Evolutionary conservation across 2,329 filamentous ascomycete genomes (phyloP), one percentile per base, ranked within the genome.

Genomic region (Curvularia spicifera): DNA sequence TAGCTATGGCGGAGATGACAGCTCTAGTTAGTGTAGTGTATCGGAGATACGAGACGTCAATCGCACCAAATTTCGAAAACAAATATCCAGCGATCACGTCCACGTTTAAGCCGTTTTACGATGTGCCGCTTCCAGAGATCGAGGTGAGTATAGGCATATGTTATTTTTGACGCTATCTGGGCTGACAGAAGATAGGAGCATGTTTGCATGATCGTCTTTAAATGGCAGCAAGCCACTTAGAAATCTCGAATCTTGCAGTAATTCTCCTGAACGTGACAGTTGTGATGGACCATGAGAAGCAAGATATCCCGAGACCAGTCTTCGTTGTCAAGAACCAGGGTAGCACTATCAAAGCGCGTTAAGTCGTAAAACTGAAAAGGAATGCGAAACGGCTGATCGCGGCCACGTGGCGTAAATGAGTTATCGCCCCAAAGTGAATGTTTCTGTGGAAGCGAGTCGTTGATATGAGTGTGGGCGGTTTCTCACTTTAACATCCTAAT

Each of bases 1-100:
- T 83, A 7, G 82, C 81, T 1, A 81, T 82, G 76, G 80, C 79
- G 10, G 81, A 83, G 64, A 82, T 83, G 35, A 39, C 35, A 80
- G 81, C 78, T 1, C 65, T 84, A 7, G 65, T 79, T 0, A 75
- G 80, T 5, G 77, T 79, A 2, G 61, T 83, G 3, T 83, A 84
- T 64, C 67, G 78, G 50, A 71, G 65, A 28, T 84, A 51, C 45
- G 48, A 39, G 18, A 60, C 57, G 24, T 39, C 20, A n/a, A 51
- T 82, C 63, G 70, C 48, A 3, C 50, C 61, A 28, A 66, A 71
- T 8, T 71, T 70, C 22, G 70, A 76, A 22, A 60, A 67, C 20
- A 62, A 69, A 0, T 74, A 73, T 5, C 79, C 79, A 0, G 76
- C 74, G 0, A 77, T 80, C 37, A 80, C 76, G 0, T 78, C 74